Conservation (phyloP, 768 basidiomycete species). For the Podaxis carcinomalis region DNA sequence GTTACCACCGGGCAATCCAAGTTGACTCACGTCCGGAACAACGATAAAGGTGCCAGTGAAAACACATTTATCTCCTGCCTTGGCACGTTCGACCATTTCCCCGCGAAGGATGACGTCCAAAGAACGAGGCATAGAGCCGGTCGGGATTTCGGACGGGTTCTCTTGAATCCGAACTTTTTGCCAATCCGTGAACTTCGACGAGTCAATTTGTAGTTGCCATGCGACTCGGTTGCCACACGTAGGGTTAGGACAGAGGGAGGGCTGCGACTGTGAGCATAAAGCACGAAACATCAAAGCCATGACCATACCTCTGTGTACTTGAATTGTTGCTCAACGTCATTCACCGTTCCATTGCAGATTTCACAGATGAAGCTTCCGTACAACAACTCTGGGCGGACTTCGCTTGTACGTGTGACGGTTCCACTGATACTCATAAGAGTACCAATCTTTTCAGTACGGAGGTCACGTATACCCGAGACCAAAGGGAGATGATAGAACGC, state of each 20-base stretch:
- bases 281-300: not conserved
- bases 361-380: slow-evolving; percentile 93
- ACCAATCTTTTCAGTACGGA: slow-evolving; percentile 91
- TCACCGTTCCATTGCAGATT: slow-evolving; percentile 78
- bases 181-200: slow-evolving; percentile 97
- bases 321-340: slow-evolving; percentile 98
- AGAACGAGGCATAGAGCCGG: slow-evolving; percentile 96
- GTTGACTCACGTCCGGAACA: slow-evolving; percentile 95
- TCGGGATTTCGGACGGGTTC: slow-evolving; percentile 97
- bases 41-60: slow-evolving; percentile 99
- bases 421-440: slow-evolving; percentile 94
- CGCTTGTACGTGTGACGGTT: slow-evolving; percentile 95
- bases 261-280: slow-evolving; percentile 42
- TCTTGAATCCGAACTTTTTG: slow-evolving; percentile 99
- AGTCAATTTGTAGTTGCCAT: slow-evolving; percentile 95
- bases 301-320: slow-evolving; percentile 90
- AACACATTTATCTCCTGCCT: slow-evolving; percentile 97
- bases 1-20: slow-evolving; percentile 93
- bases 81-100: slow-evolving; percentile 97
- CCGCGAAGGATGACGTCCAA: slow-evolving; percentile 93
- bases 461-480: slow-evolving; percentile 90
- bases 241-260: slow-evolving; percentile 89
- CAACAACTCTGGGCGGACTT: slow-evolving; percentile 92
- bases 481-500: slow-evolving; percentile 95
- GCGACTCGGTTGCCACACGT: slow-evolving; percentile 86